Percentiles rank a stretch among this genome's conserved stretches.
phyloP scores from a whole-genome alignment of 345 rosid genomes.

The Eucalyptus brandiana region DNA sequence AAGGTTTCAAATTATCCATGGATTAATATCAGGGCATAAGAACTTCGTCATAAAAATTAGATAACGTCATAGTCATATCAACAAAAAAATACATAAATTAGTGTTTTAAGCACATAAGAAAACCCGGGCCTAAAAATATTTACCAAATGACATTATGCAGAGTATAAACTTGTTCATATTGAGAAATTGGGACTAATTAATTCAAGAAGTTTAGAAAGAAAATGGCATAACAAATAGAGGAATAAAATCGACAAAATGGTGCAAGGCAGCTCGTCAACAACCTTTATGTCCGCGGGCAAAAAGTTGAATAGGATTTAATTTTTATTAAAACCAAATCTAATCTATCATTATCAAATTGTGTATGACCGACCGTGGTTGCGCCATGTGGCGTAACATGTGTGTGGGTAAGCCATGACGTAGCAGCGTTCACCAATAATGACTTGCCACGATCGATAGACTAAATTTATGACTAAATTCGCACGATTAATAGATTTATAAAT shows the following conservation, averaged over 20 bases:
- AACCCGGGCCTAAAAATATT: not conserved
- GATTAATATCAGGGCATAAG: rapidly evolving
- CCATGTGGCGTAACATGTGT: not conserved
- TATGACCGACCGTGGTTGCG: not conserved
- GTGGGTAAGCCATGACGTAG: not conserved
- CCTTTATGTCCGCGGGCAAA: not conserved
- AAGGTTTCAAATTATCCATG: not conserved
- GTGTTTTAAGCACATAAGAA: not conserved
- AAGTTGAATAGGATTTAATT: not conserved
- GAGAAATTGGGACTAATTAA: not conserved
- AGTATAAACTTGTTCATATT: not conserved
- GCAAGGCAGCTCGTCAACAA: not conserved
- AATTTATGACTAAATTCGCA: no score
- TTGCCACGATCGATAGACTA: not conserved
- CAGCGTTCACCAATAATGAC: not conserved
- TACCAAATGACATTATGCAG: not conserved
- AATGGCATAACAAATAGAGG: not conserved
- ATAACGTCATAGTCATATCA: not conserved
- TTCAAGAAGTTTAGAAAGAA: not conserved
- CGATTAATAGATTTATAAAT: no score
- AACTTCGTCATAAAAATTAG: not conserved
- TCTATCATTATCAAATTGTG: not conserved
- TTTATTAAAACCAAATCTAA: not conserved
- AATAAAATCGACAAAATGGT: not conserved
- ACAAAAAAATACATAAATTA: not conserved